These are phyloP conservation scores for Dendrobium chrysotoxum DNA, from an alignment of 106 monocot genomes.

Conservation along the genomic window DNA sequence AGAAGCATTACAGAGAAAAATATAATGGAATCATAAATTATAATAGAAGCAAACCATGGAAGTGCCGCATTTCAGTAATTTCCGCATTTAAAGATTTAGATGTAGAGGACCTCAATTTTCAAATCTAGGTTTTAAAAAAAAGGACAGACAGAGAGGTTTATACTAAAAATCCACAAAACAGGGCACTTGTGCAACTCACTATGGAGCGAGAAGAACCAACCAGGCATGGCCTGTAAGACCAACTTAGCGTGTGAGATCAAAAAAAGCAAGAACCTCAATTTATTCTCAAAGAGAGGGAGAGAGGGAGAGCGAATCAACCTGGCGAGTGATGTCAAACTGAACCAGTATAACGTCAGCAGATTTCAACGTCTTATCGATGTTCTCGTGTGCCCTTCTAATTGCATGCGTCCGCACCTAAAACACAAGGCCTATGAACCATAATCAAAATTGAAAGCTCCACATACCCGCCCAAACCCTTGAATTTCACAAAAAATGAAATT, in stretches of 20 bases:
- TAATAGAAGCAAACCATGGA: background rate
- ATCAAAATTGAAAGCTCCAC: background rate
- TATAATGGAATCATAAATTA: background rate
- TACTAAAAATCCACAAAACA: background rate
- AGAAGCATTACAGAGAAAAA: background rate
- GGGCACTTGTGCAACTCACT: background rate
- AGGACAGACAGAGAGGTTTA: background rate
- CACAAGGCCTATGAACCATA: background rate
- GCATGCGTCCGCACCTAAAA: constrained; percentile 59
- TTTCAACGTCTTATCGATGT: constrained; percentile 50
- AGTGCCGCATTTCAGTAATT: background rate
- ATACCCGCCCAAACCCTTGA: background rate
- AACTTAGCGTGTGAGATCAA: background rate
- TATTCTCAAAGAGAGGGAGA: background rate
- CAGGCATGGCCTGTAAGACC: background rate
- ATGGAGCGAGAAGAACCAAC: background rate
- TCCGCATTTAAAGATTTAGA: background rate
- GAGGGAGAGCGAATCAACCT: constrained; percentile 19
- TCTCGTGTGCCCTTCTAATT: constrained; percentile 59
- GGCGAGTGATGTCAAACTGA: constrained; percentile 56
- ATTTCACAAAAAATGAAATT: background rate
- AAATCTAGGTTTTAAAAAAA: background rate
- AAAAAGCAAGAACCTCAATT: background rate
- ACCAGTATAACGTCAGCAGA: constrained; percentile 41
- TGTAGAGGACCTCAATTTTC: background rate